Percentiles rank a stretch among this genome's conserved stretches.
Conservation (phyloP, 1,139 yeast genomes). For the Candida sanyaensis region DNA sequence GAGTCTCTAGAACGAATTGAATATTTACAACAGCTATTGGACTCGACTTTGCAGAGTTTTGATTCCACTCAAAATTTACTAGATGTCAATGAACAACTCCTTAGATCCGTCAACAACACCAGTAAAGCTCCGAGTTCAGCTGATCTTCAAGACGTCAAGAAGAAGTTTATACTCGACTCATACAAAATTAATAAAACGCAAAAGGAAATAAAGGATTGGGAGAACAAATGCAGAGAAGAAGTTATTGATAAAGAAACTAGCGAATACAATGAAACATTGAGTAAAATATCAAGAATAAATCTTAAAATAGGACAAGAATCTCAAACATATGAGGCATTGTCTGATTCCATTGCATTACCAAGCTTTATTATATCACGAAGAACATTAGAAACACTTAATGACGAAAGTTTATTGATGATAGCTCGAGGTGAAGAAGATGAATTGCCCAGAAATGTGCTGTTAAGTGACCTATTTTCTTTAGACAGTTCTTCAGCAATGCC, state of each 20-base stretch:
- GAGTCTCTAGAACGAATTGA: constrained; percentile 5
- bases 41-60: constrained; percentile 13
- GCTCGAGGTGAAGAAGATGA: constrained; percentile 12
- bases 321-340: constrained; percentile 26
- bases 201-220: constrained; percentile 34
- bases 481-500: constrained; percentile 26
- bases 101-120: constrained; percentile 1
- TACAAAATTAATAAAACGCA: constrained; percentile 34
- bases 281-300: constrained; percentile 32
- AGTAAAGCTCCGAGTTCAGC: background rate
- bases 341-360: constrained; percentile 30
- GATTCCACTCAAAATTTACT: constrained; percentile 18
- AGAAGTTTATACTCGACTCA: constrained; percentile 35
- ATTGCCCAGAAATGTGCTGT: constrained; percentile 19
- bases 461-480: constrained; percentile 30
- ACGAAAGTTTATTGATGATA: constrained; percentile 21
- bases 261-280: constrained; percentile 32
- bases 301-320: constrained; percentile 24
- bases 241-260: constrained; percentile 27
- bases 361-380: constrained; percentile 29
- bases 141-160: constrained; percentile 16
- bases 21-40: constrained; percentile 6
- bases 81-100: constrained; percentile 9
- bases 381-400: constrained; percentile 29
- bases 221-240: constrained; percentile 18